Percentiles rank a stretch among this genome's conserved stretches.
phyloP scores from a whole-genome alignment of 306 rosid species.

The Arachis hypogaea region DNA sequence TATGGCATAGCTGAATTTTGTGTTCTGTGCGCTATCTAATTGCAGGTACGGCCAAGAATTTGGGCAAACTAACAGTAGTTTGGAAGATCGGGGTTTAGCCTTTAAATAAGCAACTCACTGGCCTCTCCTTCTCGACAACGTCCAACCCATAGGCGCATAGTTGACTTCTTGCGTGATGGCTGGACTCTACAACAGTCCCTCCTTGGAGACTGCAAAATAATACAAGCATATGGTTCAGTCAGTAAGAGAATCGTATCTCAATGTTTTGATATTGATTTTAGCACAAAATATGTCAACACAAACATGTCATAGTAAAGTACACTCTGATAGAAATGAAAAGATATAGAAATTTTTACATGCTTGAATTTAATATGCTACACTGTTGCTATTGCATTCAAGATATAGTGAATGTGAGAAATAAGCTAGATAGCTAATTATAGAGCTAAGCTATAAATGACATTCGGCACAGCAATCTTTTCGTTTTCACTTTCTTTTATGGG shows the following conservation, averaged over 20 bases:
- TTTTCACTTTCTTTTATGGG: too few relatives aligned
- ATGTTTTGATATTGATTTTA: background rate
- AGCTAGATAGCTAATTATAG: too few relatives aligned
- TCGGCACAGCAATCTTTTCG: background rate
- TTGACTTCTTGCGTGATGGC: conserved; percentile 57
- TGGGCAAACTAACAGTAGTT: conserved; percentile 24
- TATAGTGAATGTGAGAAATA: background rate
- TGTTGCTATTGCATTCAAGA: background rate
- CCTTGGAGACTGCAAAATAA: conserved; percentile 82
- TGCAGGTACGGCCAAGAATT: conserved; percentile 29
- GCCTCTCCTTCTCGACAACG: conserved; percentile 66
- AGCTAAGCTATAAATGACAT: background rate
- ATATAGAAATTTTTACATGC: too few relatives aligned
- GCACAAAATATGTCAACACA: background rate
- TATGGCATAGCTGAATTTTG: conserved; percentile 26
- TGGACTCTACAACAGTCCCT: conserved; percentile 85
- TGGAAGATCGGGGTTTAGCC: conserved; percentile 21
- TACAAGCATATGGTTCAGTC: conserved; percentile 31
- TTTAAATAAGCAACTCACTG: conserved; percentile 45
- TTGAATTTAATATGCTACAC: background rate
- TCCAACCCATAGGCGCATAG: conserved; percentile 70
- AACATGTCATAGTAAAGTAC: background rate
- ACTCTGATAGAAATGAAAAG: background rate
- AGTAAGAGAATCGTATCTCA: conserved; percentile 12
- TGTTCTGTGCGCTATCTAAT: conserved; percentile 37